These are phyloP conservation scores for Allomyces macrogynus DNA, from an alignment of 192 early-diverging fungal genomes.

Conservation along the genomic window DNA sequence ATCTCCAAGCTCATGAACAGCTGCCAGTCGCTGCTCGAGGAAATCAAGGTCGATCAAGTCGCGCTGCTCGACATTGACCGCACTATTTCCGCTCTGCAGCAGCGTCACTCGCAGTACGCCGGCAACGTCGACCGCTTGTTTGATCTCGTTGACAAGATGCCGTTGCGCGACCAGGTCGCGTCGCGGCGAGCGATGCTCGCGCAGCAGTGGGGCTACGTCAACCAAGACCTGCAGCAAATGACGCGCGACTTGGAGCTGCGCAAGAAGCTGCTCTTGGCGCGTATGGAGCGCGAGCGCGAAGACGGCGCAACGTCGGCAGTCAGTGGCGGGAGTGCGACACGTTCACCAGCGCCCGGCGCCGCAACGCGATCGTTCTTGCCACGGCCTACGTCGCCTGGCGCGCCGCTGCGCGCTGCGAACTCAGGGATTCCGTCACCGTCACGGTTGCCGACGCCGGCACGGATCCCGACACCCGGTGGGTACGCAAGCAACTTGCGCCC, in stretches of 20 bases:
- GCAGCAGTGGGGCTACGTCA: neutral
- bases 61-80: neutral
- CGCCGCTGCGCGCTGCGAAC: neutral
- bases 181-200: neutral
- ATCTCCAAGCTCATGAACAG: neutral
- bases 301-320: neutral
- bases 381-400: neutral
- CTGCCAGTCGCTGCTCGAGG: neutral
- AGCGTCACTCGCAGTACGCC: neutral
- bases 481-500: neutral
- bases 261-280: neutral
- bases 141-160: neutral
- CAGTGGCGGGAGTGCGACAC: neutral
- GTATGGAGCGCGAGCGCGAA: neutral
- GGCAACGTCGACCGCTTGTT: neutral
- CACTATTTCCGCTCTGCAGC: neutral
- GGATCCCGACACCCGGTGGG: neutral
- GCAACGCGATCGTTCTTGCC: neutral
- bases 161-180: neutral
- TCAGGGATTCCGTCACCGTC: neutral
- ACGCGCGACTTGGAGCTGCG: neutral
- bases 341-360: neutral
- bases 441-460: neutral
- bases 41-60: neutral
- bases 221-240: neutral